Evolutionary conservation across 169 alveolate genomes (phyloP).

Genomic region (Amoebophrya sp.): DNA sequence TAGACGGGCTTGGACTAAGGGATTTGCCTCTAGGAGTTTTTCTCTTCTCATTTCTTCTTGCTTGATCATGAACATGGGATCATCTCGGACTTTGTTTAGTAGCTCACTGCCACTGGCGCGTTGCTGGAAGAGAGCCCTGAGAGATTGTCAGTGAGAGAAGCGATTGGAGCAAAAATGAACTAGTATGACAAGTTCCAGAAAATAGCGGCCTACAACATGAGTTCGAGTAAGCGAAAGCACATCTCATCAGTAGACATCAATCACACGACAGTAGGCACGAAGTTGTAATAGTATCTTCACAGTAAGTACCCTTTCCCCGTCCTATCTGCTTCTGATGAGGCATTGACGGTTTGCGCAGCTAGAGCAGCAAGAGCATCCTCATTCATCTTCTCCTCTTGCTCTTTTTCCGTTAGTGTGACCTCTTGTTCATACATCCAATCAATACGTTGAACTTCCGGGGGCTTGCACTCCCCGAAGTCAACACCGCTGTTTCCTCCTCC

Average conservation of each 20-base stretch:
- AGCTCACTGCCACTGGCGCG: neutral
- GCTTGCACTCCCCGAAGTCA: neutral
- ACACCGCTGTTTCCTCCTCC: no score
- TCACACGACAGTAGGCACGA: no score
- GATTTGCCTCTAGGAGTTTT: neutral
- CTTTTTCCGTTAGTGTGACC: neutral
- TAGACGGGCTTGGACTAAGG: neutral
- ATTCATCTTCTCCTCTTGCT: constrained; percentile 12
- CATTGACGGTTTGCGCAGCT: neutral
- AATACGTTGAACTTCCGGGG: neutral
- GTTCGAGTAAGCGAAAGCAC: no score
- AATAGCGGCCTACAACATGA: no score
- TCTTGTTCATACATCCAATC: neutral
- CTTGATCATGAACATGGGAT: neutral
- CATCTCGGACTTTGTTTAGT: neutral
- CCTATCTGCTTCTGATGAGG: neutral
- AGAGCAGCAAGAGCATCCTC: neutral
- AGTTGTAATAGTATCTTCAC: neutral
- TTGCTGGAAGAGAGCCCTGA: neutral
- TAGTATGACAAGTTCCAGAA: no score
- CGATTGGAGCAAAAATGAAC: no score
- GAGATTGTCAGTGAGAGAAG: no score
- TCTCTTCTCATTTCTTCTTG: neutral
- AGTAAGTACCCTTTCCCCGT: neutral
- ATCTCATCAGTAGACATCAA: no score